Conservation (phyloP, 2,329 filamentous ascomycete genomes). For the Thelonectria discophora region DNA sequence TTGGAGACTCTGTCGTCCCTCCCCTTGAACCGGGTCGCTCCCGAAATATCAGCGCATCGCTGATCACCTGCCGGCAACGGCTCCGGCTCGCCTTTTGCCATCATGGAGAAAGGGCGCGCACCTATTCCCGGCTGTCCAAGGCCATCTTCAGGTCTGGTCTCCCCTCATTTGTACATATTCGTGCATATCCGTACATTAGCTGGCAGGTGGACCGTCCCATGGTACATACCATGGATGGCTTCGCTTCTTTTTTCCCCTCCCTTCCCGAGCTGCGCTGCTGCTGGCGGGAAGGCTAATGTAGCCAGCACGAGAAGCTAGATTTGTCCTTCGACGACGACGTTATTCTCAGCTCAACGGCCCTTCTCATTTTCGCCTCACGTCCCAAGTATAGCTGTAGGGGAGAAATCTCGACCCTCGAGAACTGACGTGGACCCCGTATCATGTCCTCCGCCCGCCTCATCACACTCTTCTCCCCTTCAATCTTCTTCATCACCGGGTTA, state of each 20-base stretch:
- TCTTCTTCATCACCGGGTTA: conserved; percentile 35
- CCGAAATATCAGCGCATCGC: conserved; percentile 28
- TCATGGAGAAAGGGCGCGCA: not conserved
- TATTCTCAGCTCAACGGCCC: conserved; percentile 3
- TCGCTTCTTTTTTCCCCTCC: conserved; percentile 28
- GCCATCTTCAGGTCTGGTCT: conserved; percentile 25
- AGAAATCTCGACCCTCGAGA: not conserved
- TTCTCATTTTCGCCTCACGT: conserved; percentile 2
- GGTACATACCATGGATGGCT: too few species aligned
- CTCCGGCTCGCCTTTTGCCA: conserved; percentile 11
- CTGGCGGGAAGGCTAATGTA: conserved; percentile 47
- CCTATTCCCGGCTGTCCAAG: conserved; percentile 20
- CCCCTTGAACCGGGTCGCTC: conserved; percentile 15
- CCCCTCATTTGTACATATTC: conserved; percentile 38
- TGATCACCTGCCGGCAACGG: conserved; percentile 13
- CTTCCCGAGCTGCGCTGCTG: conserved; percentile 39
- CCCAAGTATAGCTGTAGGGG: not conserved
- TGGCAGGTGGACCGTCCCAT: conserved; percentile 38
- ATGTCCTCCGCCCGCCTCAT: conserved; percentile 21
- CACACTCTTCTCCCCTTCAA: conserved; percentile 15
- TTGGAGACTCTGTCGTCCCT: not conserved
- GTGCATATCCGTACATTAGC: conserved; percentile 42
- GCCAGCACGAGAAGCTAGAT: conserved; percentile 37
- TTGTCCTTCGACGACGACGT: conserved; percentile 2
- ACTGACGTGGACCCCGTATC: conserved; percentile 22